These are phyloP conservation scores for Annulohypoxylon bovei DNA, from an alignment of 495 filamentous ascomycete species.

Conservation along the genomic window DNA sequence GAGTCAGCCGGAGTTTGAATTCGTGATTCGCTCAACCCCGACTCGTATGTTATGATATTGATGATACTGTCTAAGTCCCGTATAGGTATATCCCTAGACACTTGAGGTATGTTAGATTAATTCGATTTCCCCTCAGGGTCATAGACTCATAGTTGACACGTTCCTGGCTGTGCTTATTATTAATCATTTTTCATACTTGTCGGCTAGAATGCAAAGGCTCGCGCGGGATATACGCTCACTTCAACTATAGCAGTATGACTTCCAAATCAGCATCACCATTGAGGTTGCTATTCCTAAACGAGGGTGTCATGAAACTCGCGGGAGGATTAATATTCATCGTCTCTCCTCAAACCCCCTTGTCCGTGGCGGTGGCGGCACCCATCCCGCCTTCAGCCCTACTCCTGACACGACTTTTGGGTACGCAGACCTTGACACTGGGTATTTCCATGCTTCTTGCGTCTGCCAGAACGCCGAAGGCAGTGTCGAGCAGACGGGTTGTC, in stretches of 20 bases:
- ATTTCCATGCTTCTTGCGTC: slow-evolving; percentile 38
- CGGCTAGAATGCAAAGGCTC: neutral
- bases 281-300: slow-evolving; percentile 23
- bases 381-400: slow-evolving; percentile 23
- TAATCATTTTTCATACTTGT: no score
- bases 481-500: slow-evolving; percentile 19
- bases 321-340: slow-evolving; percentile 23
- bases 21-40: neutral
- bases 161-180: no score
- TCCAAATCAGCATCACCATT: slow-evolving; percentile 18
- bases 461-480: slow-evolving; percentile 12
- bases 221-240: neutral
- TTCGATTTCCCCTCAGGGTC: no score
- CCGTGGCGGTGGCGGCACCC: slow-evolving; percentile 19
- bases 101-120: neutral
- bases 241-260: slow-evolving; percentile 12
- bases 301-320: slow-evolving; percentile 32
- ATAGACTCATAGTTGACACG: no score
- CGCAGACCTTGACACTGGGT: slow-evolving; percentile 32
- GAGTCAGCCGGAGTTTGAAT: neutral
- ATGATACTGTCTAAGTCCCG: neutral
- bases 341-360: slow-evolving; percentile 26
- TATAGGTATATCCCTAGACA: no score
- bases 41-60: neutral
- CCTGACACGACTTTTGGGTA: slow-evolving; percentile 28